Evolutionary conservation across 306 rosid species (phyloP).

Genomic region (Lithocarpus polystachyus): DNA sequence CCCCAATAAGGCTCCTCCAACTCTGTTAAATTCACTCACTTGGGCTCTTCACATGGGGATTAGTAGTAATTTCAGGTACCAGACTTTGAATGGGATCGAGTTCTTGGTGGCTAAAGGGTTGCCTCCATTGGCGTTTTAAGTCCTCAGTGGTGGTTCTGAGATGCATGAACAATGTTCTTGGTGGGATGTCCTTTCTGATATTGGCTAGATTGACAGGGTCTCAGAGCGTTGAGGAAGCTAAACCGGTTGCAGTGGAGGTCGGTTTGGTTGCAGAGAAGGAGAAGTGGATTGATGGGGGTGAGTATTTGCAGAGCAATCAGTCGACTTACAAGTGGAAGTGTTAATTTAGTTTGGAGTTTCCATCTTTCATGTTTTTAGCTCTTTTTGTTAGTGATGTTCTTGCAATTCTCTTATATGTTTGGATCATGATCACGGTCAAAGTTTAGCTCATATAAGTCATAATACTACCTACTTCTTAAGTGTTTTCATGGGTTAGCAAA

Average conservation of each 20-base stretch:
- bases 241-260: constrained; percentile 19
- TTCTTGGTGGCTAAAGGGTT: constrained; percentile 68
- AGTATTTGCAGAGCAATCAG: constrained; percentile 39
- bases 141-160: constrained; percentile 71
- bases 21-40: constrained; percentile 69
- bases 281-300: constrained; percentile 42
- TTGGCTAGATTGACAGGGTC: constrained; percentile 86
- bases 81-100: constrained; percentile 75
- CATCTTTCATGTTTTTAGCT: background rate
- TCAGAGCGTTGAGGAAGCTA: constrained; percentile 45
- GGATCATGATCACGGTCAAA: background rate
- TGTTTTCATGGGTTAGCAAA: too few species aligned
- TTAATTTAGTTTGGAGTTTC: background rate
- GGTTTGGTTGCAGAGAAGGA: constrained; percentile 45
- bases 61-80: constrained; percentile 86
- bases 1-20: constrained; percentile 83
- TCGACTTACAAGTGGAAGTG: constrained; percentile 52
- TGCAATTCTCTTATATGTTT: constrained; percentile 6
- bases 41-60: constrained; percentile 94
- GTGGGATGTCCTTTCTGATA: constrained; percentile 84
- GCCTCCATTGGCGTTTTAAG: constrained; percentile 67
- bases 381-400: constrained; percentile 9
- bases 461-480: background rate
- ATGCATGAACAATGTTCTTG: constrained; percentile 73
- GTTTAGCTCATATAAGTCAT: background rate